Conservation (phyloP, 345 rosid species). For the Chamaenerion angustifolium region DNA sequence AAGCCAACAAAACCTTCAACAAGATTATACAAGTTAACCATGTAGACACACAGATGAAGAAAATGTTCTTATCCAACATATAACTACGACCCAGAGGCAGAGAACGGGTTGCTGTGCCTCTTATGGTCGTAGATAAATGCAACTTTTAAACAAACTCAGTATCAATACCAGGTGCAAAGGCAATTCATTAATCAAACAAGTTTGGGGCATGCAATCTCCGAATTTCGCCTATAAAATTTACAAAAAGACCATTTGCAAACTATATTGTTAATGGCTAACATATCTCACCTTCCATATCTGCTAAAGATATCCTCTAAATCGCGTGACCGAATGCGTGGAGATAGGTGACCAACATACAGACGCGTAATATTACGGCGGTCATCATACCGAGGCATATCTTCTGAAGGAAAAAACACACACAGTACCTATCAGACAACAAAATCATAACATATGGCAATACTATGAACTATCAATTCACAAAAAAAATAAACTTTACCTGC, state of each 20-base stretch:
- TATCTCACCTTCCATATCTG: conserved; percentile 61
- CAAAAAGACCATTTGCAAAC: no score
- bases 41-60: conserved; percentile 27
- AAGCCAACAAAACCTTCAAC: conserved; percentile 93
- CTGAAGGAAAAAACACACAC: background rate
- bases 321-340: conserved; percentile 50
- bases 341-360: conserved; percentile 63
- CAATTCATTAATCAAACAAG: no score
- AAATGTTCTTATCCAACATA: conserved; percentile 32
- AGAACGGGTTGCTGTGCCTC: no score
- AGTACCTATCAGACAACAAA: no score
- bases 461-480: no score
- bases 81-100: conserved; percentile 12
- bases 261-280: no score
- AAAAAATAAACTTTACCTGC: no score
- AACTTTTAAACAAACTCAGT: no score
- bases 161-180: no score
- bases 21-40: conserved; percentile 83
- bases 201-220: background rate
- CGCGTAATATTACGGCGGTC: conserved; percentile 55
- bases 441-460: no score
- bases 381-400: conserved; percentile 61
- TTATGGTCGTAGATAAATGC: no score
- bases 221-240: no score
- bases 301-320: conserved; percentile 61